Conservation (phyloP, 805 yeast species). For the Debaryomyces castellii region DNA sequence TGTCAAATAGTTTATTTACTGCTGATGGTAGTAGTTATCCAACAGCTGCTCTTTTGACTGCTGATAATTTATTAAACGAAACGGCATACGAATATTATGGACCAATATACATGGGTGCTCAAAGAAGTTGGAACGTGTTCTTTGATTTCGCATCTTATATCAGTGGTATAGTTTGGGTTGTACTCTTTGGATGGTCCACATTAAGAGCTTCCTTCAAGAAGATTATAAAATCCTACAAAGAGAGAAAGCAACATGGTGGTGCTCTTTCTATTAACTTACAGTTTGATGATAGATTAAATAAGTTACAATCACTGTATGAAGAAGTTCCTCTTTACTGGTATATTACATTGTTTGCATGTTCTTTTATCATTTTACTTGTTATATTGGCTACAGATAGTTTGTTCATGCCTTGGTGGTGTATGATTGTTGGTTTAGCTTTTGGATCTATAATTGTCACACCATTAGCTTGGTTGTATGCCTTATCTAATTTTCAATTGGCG, state of each 20-base stretch:
- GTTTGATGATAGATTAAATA: slow-evolving; percentile 45
- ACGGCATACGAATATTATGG: slow-evolving; percentile 48
- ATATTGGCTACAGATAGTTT: slow-evolving; percentile 33
- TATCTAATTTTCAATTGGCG: slow-evolving; percentile 52
- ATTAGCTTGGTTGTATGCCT: slow-evolving; percentile 49
- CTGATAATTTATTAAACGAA: slow-evolving; percentile 38
- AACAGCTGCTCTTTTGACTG: slow-evolving; percentile 37
- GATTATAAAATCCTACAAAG: slow-evolving; percentile 4
- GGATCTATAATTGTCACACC: slow-evolving; percentile 50
- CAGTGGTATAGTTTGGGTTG: slow-evolving; percentile 48
- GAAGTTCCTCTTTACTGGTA: slow-evolving; percentile 50
- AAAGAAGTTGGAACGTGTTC: slow-evolving; percentile 50
- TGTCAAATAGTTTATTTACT: slow-evolving; percentile 45
- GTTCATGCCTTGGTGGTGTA: slow-evolving; percentile 45
- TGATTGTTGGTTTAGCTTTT: slow-evolving; percentile 41
- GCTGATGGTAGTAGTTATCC: slow-evolving; percentile 43
- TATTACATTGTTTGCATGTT: slow-evolving; percentile 27
- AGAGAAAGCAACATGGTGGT: slow-evolving; percentile 1
- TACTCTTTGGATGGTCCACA: slow-evolving; percentile 33
- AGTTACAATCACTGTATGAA: slow-evolving; percentile 34
- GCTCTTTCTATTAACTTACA: slow-evolving; percentile 10
- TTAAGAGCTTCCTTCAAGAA: slow-evolving; percentile 16
- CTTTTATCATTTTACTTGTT: slow-evolving; percentile 33
- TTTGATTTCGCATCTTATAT: slow-evolving; percentile 54
- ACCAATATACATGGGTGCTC: slow-evolving; percentile 47